These are phyloP conservation scores for Solanum pinnatisectum DNA, from an alignment of 257 asterid species.

Conservation along the genomic window DNA sequence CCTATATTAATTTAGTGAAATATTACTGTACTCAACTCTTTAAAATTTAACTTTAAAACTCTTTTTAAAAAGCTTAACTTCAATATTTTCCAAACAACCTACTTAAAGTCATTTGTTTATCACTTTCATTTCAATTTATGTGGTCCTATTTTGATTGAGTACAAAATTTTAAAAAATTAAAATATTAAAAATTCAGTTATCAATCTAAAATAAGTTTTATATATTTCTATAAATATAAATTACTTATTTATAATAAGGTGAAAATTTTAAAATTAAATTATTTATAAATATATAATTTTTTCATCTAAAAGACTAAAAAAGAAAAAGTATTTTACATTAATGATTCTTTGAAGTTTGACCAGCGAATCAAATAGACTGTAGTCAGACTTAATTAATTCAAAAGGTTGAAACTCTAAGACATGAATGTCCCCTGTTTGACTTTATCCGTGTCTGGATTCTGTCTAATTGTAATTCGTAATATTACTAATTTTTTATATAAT, in stretches of 20 bases:
- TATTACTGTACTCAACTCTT: too few relatives aligned
- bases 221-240: neutral
- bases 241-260: neutral
- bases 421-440: neutral
- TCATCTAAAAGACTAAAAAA: neutral
- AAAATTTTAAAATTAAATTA: neutral
- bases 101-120: neutral
- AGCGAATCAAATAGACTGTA: neutral
- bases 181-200: neutral
- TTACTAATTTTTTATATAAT: neutral
- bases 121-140: neutral
- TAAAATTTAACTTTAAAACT: neutral
- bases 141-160: neutral
- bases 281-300: neutral
- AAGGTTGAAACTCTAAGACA: neutral
- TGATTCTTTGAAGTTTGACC: neutral
- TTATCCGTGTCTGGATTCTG: neutral
- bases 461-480: neutral
- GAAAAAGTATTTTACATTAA: neutral
- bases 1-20: too few relatives aligned
- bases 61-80: neutral
- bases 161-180: neutral
- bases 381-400: neutral
- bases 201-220: neutral
- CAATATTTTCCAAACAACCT: neutral